Base-by-base conservation (phyloP, 768 basidiomycete species). In the Cystofilobasidium ferigula region DNA sequence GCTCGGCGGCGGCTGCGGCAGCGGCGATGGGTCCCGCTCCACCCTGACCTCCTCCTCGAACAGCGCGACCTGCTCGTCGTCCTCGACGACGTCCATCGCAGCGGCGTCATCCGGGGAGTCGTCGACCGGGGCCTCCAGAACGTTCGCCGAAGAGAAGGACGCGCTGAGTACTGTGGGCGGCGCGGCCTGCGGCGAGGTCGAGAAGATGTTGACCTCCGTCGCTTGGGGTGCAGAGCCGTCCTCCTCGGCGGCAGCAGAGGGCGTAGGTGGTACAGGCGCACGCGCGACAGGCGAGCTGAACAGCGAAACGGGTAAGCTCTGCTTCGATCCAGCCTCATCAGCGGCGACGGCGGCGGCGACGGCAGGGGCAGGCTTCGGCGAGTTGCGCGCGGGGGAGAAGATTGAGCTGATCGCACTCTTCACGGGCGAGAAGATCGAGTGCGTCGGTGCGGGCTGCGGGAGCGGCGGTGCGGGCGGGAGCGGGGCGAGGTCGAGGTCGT, bases 121-220 rank as follows among this genome's bases (percentile, higher is more conserved):
- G 22, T 47, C 45, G 22, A n/a, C 22, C n/a, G 45, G 22, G 22
- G 45, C 22, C 5, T 47, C 24, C 22, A 47, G 24, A 20, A 47
- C 2, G 5, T n/a, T n/a, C 9, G 14, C 45, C 14, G 45, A 5
- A 5, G 45, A n/a, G 45, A 47, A 47, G 22, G 45, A 47, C 4
- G 45, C 45, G n/a, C 22, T n/a, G 45, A 47, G 45, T n/a, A n/a
- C 3, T n/a, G 45, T 3, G 4, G 61, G 61, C 32, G 61, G 61
- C 20, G 61, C 48, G 34, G 38, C 47, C 43, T 47, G 48, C 0
- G 61, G 61, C 0, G 61, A 62, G 22, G 48, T 53, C 0, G 61
- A 62, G 12, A 62, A 51, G 61, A 62, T 62, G 48, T 38, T 62
- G 61, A 40, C 26, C 35, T 57, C 57, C 3, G 57, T 20, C 45